Base-by-base conservation (phyloP, 768 basidiomycete genomes). In the Lyophyllum shimeji region DNA sequence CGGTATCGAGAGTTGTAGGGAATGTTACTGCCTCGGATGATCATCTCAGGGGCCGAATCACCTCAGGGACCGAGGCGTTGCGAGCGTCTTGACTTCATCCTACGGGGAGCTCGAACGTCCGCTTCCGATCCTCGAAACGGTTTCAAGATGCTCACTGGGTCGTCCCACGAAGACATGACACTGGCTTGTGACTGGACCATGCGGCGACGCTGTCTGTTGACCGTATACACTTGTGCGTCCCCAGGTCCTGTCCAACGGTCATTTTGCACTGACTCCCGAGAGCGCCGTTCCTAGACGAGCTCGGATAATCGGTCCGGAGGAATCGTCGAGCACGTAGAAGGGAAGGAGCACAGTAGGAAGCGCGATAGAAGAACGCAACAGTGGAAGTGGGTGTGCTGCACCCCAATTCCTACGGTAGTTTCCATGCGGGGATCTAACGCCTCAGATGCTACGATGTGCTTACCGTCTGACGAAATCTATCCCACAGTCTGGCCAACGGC, bases 181-280 rank as follows among this genome's bases (percentile, higher is more conserved):
- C 37, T 52, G n/a, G 17, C 31, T 18, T 17, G 18, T 31, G 7
- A 4, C n/a, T 12, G 1, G 20, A 6, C 42, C 51, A 52, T 52
- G 21, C 44, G 51, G 51, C 40, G 18, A 21, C 7, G 29, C 15
- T 31, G 42, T 52, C 51, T 15, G 24, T 52, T 52, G 51, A 52
- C 51, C 51, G 20, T 18, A n/a, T n/a, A 27, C 20, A 21, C 51
- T 33, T 44, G 51, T 31, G 20, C 43, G 51, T 23, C 4, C 20
- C 27, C 3, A 44, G 15, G 40, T 23, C 40, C 44, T 31, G 21
- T 29, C 18, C 7, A n/a, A 20, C 20, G 27, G 29, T 44, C 29
- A 39, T 39, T 23, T 27, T 20, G 7, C 15, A 7, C 8, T 17
- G 6, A 34, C 31, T 49, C 12, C 33, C 31, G 7, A 49, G 33